phyloP scores from a whole-genome alignment of 202 grass and related monocot species.

The Brachypodium distachyon region DNA sequence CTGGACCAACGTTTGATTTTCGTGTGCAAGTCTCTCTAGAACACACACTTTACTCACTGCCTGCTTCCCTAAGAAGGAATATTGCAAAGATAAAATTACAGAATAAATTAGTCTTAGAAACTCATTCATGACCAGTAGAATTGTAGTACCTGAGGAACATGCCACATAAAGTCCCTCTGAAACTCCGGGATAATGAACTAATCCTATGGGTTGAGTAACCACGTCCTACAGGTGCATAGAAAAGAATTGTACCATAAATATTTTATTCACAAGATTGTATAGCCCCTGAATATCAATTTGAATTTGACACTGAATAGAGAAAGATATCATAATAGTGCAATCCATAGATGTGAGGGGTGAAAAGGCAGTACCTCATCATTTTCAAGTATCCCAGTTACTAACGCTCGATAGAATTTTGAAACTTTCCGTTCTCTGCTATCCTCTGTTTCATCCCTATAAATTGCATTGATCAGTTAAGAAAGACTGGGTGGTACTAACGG shows the following conservation, averaged over 20 bases:
- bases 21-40: slow-evolving; percentile 60
- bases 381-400: slow-evolving; percentile 62
- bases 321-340: not conserved
- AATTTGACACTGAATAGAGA: slow-evolving; percentile 15
- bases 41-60: slow-evolving; percentile 75
- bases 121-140: not conserved
- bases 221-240: slow-evolving; percentile 42
- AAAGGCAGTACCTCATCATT: slow-evolving; percentile 52
- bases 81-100: slow-evolving; percentile 10
- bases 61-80: slow-evolving; percentile 59
- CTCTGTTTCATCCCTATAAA: slow-evolving; percentile 51
- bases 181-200: slow-evolving; percentile 74
- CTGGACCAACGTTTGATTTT: slow-evolving; percentile 74
- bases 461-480: slow-evolving; percentile 16
- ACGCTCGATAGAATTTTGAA: slow-evolving; percentile 91
- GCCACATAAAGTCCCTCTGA: slow-evolving; percentile 74
- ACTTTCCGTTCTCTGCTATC: slow-evolving; percentile 39
- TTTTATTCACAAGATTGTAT: too few species aligned
- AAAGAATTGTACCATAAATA: slow-evolving; percentile 13
- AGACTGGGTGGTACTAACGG: not conserved
- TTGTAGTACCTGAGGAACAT: slow-evolving; percentile 62
- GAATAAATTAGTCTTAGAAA: slow-evolving; percentile 14
- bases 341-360: not conserved
- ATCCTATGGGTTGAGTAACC: slow-evolving; percentile 76
- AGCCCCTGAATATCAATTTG: too few species aligned